phyloP scores from a whole-genome alignment of 495 filamentous ascomycete species.

The Collariella sp. region DNA sequence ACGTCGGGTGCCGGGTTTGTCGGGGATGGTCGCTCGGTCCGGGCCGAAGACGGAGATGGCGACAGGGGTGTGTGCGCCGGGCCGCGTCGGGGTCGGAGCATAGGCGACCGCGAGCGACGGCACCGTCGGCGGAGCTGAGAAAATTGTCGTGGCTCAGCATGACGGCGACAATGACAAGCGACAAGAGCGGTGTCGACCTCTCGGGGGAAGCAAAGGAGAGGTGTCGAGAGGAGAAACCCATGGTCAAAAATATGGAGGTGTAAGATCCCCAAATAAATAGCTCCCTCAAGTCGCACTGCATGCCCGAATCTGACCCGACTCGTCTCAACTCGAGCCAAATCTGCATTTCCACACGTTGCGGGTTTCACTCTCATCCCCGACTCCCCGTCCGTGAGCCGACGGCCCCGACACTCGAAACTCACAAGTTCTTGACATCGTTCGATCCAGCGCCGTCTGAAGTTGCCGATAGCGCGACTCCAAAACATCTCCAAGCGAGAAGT shows the following conservation, averaged over 20 bases:
- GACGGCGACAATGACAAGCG: no score
- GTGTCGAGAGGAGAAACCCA: no score
- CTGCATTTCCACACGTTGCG: background rate
- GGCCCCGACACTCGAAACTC: background rate
- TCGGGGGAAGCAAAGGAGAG: no score
- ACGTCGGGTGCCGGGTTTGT: background rate
- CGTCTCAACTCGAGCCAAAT: no score
- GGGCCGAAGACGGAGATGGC: background rate
- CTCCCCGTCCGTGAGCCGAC: no score
- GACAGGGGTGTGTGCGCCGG: background rate
- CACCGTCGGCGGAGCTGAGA: slow-evolving; percentile 4
- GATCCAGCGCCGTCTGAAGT: background rate
- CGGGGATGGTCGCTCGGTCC: background rate
- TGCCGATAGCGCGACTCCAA: background rate
- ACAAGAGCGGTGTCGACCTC: no score
- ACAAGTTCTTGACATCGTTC: background rate
- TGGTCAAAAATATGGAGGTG: no score
- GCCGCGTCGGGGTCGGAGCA: background rate
- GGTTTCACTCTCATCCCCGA: background rate
- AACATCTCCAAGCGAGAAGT: background rate
- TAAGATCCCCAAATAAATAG: no score
- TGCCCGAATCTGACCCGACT: no score
- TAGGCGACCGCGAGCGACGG: background rate
- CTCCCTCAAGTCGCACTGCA: no score
- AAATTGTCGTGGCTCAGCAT: background rate